Evolutionary conservation across 805 yeast species (phyloP), one percentile per base, ranked within the genome.

Genomic region (Zygoascus bituminiphila): DNA sequence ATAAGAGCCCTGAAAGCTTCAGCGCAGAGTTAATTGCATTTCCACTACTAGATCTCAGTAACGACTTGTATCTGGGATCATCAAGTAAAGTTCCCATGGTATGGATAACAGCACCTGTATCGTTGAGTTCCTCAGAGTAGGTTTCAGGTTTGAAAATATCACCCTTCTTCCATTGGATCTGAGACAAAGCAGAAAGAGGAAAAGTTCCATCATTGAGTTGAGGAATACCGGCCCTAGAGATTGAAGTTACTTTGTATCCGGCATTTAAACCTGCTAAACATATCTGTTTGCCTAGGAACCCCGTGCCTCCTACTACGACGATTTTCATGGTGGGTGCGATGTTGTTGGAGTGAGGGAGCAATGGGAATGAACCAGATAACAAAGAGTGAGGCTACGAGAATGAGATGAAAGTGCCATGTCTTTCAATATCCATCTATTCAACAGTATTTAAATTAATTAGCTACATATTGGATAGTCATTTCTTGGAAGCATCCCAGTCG

Each of bases 301-400:
- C 97, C 55, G 78, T 79, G 0, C 97, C 96, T 15, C 98, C 98
- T 58, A 88, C 78, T 0, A 88, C 86, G 2, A 86, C 78, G 2
- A 77, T 54, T 42, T 52, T 55, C 38, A 39, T 45, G 17, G 14
- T 14, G 22, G 8, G 14, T 9, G 7, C n/a, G 23, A 15, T 42
- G 24, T 42, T 29, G 33, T 12, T 29, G 33, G 33, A 15, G n/a
- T 12, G 33, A 29, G 33, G 33, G 7, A 40, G 17, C 4, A 8
- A 12, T 5, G 40, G 40, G 10, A 36, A 36, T 4, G 20, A 35
- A 35, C 14, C n/a, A n/a, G n/a, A n/a, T n/a, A 25, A 25, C 29
- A 7, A 10, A 25, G 29, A 25, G 7, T 25, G 29, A 25, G 29
- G 29, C 8, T 35, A 35, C 14, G n/a, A n/a, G n/a, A n/a, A n/a